phyloP scores from a whole-genome alignment of 2,329 filamentous ascomycete genomes.

The Scopulariopsis brevicaulis region DNA sequence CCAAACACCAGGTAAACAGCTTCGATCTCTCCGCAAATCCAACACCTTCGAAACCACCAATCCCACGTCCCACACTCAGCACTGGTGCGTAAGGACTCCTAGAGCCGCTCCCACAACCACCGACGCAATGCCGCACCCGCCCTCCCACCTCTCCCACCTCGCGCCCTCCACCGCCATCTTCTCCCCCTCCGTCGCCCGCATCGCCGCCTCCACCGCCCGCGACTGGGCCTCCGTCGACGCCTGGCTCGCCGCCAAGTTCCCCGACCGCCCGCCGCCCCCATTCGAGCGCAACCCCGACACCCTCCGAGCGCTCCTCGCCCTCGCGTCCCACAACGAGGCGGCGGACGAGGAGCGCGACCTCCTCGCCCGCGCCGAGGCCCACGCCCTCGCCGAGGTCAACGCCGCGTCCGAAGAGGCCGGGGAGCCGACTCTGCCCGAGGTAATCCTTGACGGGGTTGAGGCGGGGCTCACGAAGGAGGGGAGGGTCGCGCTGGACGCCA shows the following conservation, averaged over 20 bases:
- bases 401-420: constrained; percentile 7
- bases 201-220: constrained; percentile 70
- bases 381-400: constrained; percentile 42
- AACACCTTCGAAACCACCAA: not conserved
- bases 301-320: constrained; percentile 59
- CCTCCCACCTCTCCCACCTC: constrained; percentile 20
- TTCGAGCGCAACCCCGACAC: constrained; percentile 88
- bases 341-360: constrained; percentile 60
- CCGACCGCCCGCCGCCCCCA: constrained; percentile 47
- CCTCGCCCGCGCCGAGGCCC: constrained; percentile 45
- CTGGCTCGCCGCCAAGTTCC: constrained; percentile 68
- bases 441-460: constrained; percentile 42
- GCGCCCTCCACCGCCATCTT: constrained; percentile 42
- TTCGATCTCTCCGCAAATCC: not conserved
- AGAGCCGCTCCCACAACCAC: not conserved
- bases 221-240: constrained; percentile 84
- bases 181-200: constrained; percentile 57
- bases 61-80: not conserved
- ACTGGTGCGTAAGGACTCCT: not conserved
- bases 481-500: constrained; percentile 39
- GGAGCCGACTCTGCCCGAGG: constrained; percentile 13
- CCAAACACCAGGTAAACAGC: not conserved
- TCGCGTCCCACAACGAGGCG: constrained; percentile 66
- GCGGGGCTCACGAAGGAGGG: constrained; percentile 44
- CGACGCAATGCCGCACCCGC: not conserved